Evolutionary conservation across 495 filamentous ascomycete species (phyloP).

Genomic region (Cryomyces minteri): DNA sequence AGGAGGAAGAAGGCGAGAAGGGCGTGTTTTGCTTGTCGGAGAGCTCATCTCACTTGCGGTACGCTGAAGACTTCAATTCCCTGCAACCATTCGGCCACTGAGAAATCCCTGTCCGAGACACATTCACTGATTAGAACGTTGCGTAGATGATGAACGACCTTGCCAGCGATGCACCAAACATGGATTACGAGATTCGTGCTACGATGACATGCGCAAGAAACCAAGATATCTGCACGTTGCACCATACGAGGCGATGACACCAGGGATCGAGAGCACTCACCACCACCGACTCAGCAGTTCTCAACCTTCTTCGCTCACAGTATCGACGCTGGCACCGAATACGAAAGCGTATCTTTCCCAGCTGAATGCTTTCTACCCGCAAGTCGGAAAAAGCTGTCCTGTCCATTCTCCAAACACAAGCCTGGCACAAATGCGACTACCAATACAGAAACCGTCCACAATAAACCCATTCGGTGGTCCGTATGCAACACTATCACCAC

Average conservation of each 20-base stretch:
- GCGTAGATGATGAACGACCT: conserved; percentile 63
- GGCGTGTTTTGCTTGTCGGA: conserved; percentile 91
- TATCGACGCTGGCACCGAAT: too few relatives aligned
- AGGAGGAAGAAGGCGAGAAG: conserved; percentile 89
- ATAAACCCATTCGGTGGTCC: conserved; percentile 10
- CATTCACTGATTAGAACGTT: too few relatives aligned
- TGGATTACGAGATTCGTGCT: conserved; percentile 71
- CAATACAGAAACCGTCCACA: conserved; percentile 13
- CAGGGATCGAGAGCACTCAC: conserved; percentile 29
- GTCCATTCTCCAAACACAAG: too few relatives aligned
- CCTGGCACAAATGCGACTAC: not conserved
- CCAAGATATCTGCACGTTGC: conserved; percentile 98
- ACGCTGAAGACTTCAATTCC: conserved; percentile 6
- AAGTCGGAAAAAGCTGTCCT: too few relatives aligned
- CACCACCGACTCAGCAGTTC: conserved; percentile 24
- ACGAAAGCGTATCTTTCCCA: too few relatives aligned
- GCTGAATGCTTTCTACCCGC: too few relatives aligned
- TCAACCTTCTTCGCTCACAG: not conserved
- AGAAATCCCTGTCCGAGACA: too few relatives aligned
- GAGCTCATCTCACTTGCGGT: conserved; percentile 97
- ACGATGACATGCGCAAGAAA: conserved; percentile 95
- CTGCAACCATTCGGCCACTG: too few relatives aligned
- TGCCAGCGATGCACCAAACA: conserved; percentile 90
- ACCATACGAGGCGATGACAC: conserved; percentile 56
- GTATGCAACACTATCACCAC: conserved; percentile 11